phyloP scores from a whole-genome alignment of 2,329 filamentous ascomycete species.

The Pseudocercospora cruenta region DNA sequence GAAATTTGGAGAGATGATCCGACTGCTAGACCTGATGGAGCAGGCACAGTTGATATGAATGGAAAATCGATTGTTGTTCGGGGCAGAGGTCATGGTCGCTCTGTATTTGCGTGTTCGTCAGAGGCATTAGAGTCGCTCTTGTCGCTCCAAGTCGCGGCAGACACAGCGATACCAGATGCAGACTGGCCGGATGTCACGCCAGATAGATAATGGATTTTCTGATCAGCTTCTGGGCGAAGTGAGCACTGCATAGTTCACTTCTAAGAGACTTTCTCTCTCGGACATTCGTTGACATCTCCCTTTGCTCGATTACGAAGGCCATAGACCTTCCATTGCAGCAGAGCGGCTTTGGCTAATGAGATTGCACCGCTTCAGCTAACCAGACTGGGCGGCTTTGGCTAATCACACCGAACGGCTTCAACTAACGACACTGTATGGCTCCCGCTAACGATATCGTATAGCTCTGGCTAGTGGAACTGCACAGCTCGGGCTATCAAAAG shows the following conservation, averaged over 20 bases:
- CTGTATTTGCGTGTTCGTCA: slow-evolving; percentile 48
- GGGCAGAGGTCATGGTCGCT: slow-evolving; percentile 48
- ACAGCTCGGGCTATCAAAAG: background rate
- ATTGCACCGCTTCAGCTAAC: too few relatives aligned
- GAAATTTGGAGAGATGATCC: slow-evolving; percentile 77
- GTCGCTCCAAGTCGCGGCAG: background rate
- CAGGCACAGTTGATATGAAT: slow-evolving; percentile 32
- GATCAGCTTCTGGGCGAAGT: too few relatives aligned
- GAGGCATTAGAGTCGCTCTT: slow-evolving; percentile 21
- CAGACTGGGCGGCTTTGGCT: too few relatives aligned
- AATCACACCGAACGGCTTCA: too few relatives aligned
- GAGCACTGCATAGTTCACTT: background rate
- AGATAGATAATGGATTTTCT: background rate
- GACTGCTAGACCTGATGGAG: background rate
- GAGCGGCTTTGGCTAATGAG: too few relatives aligned
- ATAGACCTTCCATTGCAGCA: too few relatives aligned
- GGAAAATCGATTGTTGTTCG: slow-evolving; percentile 34
- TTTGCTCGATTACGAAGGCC: too few relatives aligned
- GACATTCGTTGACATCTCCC: too few relatives aligned
- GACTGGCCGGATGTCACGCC: background rate
- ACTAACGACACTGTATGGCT: too few relatives aligned
- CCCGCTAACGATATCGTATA: background rate
- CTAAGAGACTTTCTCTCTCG: background rate
- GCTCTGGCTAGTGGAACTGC: background rate
- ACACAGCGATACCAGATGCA: slow-evolving; percentile 18